phyloP scores from a whole-genome alignment of 331 rosid species.

The Phaseolus coccineus region DNA sequence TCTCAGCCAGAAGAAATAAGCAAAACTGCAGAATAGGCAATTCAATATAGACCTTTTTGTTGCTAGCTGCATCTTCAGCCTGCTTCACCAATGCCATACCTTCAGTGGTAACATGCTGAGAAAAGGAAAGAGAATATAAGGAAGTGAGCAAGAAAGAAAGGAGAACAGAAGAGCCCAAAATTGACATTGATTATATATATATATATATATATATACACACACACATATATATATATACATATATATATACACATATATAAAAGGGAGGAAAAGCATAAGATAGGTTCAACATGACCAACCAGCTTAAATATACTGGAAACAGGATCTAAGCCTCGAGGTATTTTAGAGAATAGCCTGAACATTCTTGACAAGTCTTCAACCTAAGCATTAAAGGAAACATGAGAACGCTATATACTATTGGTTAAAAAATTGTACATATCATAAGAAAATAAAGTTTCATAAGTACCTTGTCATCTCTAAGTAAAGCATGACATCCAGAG shows the following conservation, averaged over 20 bases:
- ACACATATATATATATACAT: too few relatives aligned
- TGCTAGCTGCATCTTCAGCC: constrained; percentile 95
- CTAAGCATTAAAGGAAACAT: constrained; percentile 50
- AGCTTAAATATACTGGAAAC: constrained; percentile 87
- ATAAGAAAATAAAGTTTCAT: constrained; percentile 16
- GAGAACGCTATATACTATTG: constrained; percentile 24
- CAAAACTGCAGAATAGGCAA: constrained; percentile 29
- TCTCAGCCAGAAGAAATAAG: constrained; percentile 32
- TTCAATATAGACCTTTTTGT: constrained; percentile 63
- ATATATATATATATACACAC: too few relatives aligned
- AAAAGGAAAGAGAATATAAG: constrained; percentile 28
- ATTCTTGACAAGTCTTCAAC: constrained; percentile 88
- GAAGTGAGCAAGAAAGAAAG: constrained; percentile 35
- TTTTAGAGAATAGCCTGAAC: constrained; percentile 94
- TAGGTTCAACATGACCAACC: constrained; percentile 54
- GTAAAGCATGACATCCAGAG: constrained; percentile 91
- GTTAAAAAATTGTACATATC: constrained; percentile 22
- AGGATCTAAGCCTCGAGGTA: constrained; percentile 86
- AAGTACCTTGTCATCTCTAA: constrained; percentile 86
- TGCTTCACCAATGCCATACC: constrained; percentile 90
- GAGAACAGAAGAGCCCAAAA: constrained; percentile 14
- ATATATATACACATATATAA: not conserved
- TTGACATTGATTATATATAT: not conserved
- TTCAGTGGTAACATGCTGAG: constrained; percentile 91
- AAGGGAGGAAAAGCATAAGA: constrained; percentile 10